These are phyloP conservation scores for Cytospora chrysosperma DNA, from an alignment of 2,329 filamentous ascomycete genomes.

Conservation along the genomic window DNA sequence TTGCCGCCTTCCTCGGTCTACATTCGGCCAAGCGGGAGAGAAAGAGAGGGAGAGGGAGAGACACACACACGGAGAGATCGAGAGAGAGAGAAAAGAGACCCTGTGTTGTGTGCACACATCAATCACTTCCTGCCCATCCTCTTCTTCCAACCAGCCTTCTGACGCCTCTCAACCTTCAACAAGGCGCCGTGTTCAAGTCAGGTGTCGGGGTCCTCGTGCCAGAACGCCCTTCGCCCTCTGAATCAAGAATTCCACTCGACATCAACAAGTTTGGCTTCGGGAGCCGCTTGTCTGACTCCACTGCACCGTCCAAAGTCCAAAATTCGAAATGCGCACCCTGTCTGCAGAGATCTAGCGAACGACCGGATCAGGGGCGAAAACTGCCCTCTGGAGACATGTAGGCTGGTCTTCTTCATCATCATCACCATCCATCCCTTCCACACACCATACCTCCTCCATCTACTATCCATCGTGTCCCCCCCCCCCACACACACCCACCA, in stretches of 20 bases:
- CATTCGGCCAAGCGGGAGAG: not conserved
- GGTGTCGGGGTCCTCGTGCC: not conserved
- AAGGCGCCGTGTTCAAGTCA: not conserved
- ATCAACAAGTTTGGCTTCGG: not conserved
- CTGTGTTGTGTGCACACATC: too few relatives aligned
- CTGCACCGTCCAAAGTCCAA: slow-evolving; percentile 9
- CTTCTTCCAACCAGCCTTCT: not conserved
- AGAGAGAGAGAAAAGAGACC: too few relatives aligned
- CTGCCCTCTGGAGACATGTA: slow-evolving; percentile 21
- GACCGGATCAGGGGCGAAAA: slow-evolving; percentile 15
- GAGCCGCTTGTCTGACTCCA: not conserved
- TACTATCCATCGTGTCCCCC: slow-evolving; percentile 4
- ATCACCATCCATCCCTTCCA: not conserved
- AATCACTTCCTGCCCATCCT: not conserved
- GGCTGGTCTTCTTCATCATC: slow-evolving; percentile 14
- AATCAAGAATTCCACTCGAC: not conserved
- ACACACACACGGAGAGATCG: too few relatives aligned
- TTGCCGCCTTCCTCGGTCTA: not conserved
- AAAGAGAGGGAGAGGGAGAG: too few relatives aligned
- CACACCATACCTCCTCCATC: too few relatives aligned
- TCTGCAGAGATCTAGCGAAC: slow-evolving; percentile 20
- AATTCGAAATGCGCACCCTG: slow-evolving; percentile 18
- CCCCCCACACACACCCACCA: too few relatives aligned
- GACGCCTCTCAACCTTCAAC: not conserved
- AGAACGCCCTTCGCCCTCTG: not conserved